Evolutionary conservation across 2,329 filamentous ascomycete genomes (phyloP).

Genomic region (Elsinoe perseae): DNA sequence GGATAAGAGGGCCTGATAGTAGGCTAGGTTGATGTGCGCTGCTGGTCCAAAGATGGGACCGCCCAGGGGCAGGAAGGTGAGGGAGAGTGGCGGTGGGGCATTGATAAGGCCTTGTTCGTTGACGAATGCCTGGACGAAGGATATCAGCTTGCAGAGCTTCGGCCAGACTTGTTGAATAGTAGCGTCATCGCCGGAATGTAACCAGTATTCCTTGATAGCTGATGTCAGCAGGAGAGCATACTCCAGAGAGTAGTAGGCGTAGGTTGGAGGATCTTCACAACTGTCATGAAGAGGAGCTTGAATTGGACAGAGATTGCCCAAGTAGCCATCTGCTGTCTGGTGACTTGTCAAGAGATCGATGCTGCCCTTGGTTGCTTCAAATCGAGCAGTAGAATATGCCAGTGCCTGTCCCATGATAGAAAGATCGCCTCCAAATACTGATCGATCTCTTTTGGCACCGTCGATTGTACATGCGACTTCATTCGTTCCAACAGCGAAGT

Average conservation of each 20-base stretch:
- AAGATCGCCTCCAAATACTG: conserved; percentile 18
- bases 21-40: background rate
- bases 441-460: conserved; percentile 20
- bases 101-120: background rate
- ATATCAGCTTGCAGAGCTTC: background rate
- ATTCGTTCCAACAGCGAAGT: conserved; percentile 19
- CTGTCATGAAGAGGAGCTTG: conserved; percentile 17
- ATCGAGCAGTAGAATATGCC: background rate
- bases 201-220: conserved; percentile 18
- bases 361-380: conserved; percentile 10
- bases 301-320: conserved; percentile 20
- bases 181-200: conserved; percentile 12
- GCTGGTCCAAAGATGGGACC: conserved; percentile 5
- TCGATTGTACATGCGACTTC: conserved; percentile 18
- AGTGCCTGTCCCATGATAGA: conserved; percentile 8
- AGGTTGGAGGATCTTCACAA: conserved; percentile 18
- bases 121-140: background rate
- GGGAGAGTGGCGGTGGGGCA: background rate
- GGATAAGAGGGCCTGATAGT: background rate
- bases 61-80: background rate
- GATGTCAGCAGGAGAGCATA: conserved; percentile 18
- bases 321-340: conserved; percentile 18
- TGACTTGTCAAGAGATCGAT: conserved; percentile 18
- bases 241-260: conserved; percentile 19
- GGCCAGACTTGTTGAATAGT: conserved; percentile 10